Percentiles rank a stretch among this genome's conserved stretches.
Conservation (phyloP, 805 yeast species). For the Ogataea pilisensis region DNA sequence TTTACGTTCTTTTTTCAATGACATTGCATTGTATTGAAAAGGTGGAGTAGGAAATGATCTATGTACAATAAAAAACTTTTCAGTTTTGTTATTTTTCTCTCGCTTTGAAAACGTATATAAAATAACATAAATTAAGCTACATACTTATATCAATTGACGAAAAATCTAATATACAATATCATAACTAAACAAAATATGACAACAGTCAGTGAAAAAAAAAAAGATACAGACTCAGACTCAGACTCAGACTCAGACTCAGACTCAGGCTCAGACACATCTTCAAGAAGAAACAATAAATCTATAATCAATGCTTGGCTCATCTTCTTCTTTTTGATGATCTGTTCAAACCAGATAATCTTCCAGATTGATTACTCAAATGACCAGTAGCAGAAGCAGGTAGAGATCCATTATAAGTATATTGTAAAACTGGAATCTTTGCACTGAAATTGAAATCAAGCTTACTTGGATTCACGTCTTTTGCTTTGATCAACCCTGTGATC, state of each 20-base stretch:
- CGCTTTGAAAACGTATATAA: too few species aligned
- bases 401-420: constrained; percentile 71
- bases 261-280: too few species aligned
- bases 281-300: too few species aligned
- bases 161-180: constrained; percentile 1
- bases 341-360: constrained; percentile 14
- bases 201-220: constrained; percentile 1
- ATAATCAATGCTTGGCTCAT: too few species aligned
- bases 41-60: too few species aligned
- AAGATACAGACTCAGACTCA: too few species aligned
- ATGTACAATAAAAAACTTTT: too few species aligned
- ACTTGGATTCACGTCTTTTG: constrained; percentile 27
- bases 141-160: not conserved
- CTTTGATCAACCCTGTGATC: constrained; percentile 36
- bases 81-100: too few species aligned
- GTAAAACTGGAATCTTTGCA: constrained; percentile 58
- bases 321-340: constrained; percentile 16
- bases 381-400: constrained; percentile 54
- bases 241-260: too few species aligned
- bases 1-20: not conserved
- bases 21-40: too few species aligned
- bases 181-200: not conserved
- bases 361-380: constrained; percentile 6
- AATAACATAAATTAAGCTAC: too few species aligned
- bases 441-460: constrained; percentile 35